phyloP scores from a whole-genome alignment of 176 grass and related monocot species.

The Stipa capillata region DNA sequence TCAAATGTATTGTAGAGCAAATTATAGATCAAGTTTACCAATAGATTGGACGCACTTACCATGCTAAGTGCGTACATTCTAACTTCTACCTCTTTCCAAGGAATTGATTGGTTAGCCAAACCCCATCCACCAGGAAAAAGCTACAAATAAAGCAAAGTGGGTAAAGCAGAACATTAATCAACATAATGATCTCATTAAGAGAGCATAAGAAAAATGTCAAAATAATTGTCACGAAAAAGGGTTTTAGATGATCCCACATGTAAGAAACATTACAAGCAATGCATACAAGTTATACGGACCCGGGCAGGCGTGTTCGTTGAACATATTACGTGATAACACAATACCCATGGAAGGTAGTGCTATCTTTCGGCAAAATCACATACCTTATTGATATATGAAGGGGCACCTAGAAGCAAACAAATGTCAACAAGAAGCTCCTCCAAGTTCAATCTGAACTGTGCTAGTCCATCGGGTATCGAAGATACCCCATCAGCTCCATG shows the following conservation, averaged over 20 bases:
- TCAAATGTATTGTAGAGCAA: not conserved
- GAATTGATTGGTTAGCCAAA: conserved; percentile 61
- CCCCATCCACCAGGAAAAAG: conserved; percentile 57
- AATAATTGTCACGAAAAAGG: not conserved
- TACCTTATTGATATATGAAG: conserved; percentile 74
- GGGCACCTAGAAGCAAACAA: conserved; percentile 72
- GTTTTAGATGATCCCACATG: conserved; percentile 1
- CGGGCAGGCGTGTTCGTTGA: too few relatives aligned
- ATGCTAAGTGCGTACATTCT: conserved; percentile 82
- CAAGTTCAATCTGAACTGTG: conserved; percentile 77
- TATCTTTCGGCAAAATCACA: not conserved
- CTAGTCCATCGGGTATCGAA: conserved; percentile 61
- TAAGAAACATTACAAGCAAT: not conserved
- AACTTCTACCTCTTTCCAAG: conserved; percentile 87
- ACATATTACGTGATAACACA: too few relatives aligned
- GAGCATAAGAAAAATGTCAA: not conserved
- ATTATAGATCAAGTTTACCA: not conserved
- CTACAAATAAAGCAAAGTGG: conserved; percentile 35
- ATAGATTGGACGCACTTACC: conserved; percentile 41
- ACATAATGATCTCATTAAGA: not conserved
- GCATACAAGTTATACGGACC: not conserved
- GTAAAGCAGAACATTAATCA: conserved; percentile 2
- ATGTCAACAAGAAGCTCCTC: conserved; percentile 94
- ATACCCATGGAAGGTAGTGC: not conserved
- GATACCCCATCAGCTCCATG: conserved; percentile 33